Base-by-base conservation (phyloP, 2,329 filamentous ascomycete genomes). In the Ceratocystis destructans region DNA sequence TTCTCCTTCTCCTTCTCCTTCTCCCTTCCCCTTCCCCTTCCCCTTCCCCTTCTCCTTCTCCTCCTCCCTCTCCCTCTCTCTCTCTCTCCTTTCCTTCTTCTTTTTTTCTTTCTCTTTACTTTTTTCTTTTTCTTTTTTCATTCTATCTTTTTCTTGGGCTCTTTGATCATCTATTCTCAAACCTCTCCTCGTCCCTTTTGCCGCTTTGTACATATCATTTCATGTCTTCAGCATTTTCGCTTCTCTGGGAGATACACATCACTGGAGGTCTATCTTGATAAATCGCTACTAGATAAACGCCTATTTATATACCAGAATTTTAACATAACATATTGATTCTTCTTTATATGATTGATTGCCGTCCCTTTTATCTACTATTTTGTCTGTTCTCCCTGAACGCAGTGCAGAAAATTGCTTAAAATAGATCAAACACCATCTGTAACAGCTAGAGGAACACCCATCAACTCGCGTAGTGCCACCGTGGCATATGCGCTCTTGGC, bases 401-500 rank as follows among this genome's bases (percentile, higher is more conserved):
- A 7, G 25, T 31, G 28, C 17, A 25, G 5, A 62, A 7, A n/a
- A 45, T 5, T 8, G 5, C 8, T 7, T 45, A 37, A 15, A 2
- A 2, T 10, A n/a, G 15, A 31, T 28, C 17, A 44, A 45, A 25
- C 61, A 12, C 12, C 41, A 15, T 41, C n/a, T 10, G 41, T 17
- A 28, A 25, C 41, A 62, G 41, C 41, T 25, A 44, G 61, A 25
- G 61, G 48, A 28, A 77, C 75, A n/a, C 77, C 77, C 79, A 90
- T 91, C 69, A 95, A 75, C 76, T 95, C 90, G 64, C 90, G 78
- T 70, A 95, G 74, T 12, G 88, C 88, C 79, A 95, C 89, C 0
- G 90, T 95, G 0, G 90, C 90, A 76, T 95, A 95, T 72, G 90
- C 87, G 72, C 88, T 91, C 62, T 86, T 85, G 0, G 85, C 87